Evolutionary conservation across 1,139 yeast species (phyloP), one percentile per base, ranked within the genome.

Genomic region (Protomyces pachydermus): DNA sequence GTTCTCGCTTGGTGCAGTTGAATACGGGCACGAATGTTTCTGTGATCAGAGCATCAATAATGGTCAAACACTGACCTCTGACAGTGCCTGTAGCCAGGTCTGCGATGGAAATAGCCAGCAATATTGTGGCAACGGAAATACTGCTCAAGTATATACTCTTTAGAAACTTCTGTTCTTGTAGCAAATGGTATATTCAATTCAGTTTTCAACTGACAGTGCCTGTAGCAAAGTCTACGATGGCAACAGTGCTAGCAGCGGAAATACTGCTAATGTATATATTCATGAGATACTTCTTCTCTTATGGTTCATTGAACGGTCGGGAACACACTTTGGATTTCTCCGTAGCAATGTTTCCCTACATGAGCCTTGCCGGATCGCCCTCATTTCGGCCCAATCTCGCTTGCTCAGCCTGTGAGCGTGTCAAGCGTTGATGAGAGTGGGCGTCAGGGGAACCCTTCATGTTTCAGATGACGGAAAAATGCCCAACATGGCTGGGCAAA

Each of bases 11-110:
- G 66, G 65, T 20, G 66, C 57, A 8, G 45, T 61, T 12, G 66
- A 65, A 52, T 61, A 65, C 48, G 65, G 65, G 14, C 53, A 48
- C 6, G 65, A 65, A 34, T 65, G 66, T 28, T 65, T 58, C 56
- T 55, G 63, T 54, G 65, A 56, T 37, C 45, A 54, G 52, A 35
- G 51, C 14, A 54, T 65, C 37, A 10, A 53, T 20, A 38, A 54
- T 8, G 52, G 50, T 8, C 35, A 60, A 48, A 38, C 42, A 10
- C 9, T n/a, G 28, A 60, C 63, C 28, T 14, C 56, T 5, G 52
- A 50, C 12, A 20, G 54, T n/a, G 57, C 63, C 18, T 65, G 66
- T 37, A 55, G 45, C 56, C 56, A 55, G 60, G n/a, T 56, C 14
- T 65, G 66, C 32, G 25, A 46, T 28, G 67, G 65, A 28, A 61